phyloP scores from a whole-genome alignment of 768 basidiomycete genomes.

The Tulasnella sp. region DNA sequence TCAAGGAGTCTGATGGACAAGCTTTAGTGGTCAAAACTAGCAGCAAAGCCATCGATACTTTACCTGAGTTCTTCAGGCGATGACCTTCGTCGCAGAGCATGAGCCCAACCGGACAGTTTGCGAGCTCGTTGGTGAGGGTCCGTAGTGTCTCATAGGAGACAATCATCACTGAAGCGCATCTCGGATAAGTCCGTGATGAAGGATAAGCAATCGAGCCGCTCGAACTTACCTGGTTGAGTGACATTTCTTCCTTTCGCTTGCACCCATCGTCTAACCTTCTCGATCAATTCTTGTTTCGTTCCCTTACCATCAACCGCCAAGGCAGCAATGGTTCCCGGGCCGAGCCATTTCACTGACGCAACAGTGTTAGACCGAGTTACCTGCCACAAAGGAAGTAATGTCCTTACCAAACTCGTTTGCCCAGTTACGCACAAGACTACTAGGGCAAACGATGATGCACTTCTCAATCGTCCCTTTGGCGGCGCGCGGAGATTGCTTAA shows the following conservation, averaged over 20 bases:
- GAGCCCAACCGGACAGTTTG: slow-evolving; percentile 74
- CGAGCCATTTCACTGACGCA: slow-evolving; percentile 84
- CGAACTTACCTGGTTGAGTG: slow-evolving; percentile 71
- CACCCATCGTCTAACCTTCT: slow-evolving; percentile 81
- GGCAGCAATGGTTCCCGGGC: slow-evolving; percentile 69
- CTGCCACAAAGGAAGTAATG: not conserved
- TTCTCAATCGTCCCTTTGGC: slow-evolving; percentile 89
- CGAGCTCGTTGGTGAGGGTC: slow-evolving; percentile 65
- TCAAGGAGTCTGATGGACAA: slow-evolving; percentile 59
- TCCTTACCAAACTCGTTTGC: slow-evolving; percentile 83
- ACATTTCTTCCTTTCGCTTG: slow-evolving; percentile 81
- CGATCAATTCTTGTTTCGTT: slow-evolving; percentile 69
- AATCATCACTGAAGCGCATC: slow-evolving; percentile 69
- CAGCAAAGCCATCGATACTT: slow-evolving; percentile 23
- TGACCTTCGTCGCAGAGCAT: slow-evolving; percentile 98
- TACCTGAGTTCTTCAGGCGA: slow-evolving; percentile 90
- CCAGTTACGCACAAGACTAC: slow-evolving; percentile 97
- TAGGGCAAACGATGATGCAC: slow-evolving; percentile 94
- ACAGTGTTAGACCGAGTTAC: not conserved
- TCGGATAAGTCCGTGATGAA: not conserved
- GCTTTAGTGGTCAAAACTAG: slow-evolving; percentile 9
- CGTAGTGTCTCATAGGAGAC: slow-evolving; percentile 96
- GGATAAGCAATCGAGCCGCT: not conserved
- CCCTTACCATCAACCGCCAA: slow-evolving; percentile 91
- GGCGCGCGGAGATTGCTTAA: slow-evolving; percentile 89